Evolutionary conservation across 306 rosid genomes (phyloP).

Genomic region (Lotus japonicus): DNA sequence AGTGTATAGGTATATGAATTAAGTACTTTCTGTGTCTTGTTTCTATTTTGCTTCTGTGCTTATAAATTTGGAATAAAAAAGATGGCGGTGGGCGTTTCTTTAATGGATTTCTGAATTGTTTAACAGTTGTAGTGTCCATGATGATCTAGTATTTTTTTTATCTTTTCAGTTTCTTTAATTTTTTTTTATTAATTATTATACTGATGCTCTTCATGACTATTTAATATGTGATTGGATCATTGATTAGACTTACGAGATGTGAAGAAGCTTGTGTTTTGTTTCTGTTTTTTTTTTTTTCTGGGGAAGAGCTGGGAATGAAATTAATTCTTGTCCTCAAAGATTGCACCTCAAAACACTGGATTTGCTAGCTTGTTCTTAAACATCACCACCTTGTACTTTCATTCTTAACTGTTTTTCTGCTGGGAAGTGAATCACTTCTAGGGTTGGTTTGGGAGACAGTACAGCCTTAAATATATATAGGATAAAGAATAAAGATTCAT

Average conservation of each 20-base stretch:
- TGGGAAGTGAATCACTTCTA: neutral
- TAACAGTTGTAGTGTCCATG: conserved; percentile 9
- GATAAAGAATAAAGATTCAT: neutral
- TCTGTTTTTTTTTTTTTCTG: neutral
- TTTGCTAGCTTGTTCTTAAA: neutral
- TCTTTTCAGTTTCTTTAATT: neutral
- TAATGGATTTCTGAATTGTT: conserved; percentile 10
- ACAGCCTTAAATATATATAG: neutral
- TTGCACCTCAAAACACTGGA: neutral
- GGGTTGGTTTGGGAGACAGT: neutral
- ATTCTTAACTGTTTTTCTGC: neutral
- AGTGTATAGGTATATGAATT: conserved; percentile 42
- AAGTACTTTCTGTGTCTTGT: conserved; percentile 19
- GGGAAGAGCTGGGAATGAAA: neutral
- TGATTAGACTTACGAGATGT: conserved; percentile 27
- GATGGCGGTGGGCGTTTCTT: conserved; percentile 15
- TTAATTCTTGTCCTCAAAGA: neutral
- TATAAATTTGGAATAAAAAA: conserved; percentile 37
- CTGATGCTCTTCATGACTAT: conserved; percentile 1
- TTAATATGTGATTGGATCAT: conserved; percentile 32
- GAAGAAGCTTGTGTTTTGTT: neutral
- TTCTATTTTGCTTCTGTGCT: conserved; percentile 20
- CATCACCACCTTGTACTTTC: neutral
- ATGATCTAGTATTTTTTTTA: neutral
- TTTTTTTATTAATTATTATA: neutral